Base-by-base conservation (phyloP, 805 yeast species). In the Saccharomycopsis fodiens region DNA sequence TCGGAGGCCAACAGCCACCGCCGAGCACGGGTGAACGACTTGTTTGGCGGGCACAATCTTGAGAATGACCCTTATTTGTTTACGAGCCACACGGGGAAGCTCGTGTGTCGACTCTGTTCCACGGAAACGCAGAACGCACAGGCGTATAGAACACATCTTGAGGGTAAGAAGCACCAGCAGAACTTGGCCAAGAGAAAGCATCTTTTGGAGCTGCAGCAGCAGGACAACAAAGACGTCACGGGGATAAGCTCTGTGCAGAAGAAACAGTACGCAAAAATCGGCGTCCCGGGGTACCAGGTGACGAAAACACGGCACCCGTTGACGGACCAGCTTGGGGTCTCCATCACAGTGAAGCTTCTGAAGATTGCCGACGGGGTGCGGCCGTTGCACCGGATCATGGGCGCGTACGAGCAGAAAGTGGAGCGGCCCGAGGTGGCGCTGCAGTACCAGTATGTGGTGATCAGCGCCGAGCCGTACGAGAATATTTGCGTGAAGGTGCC, bases 391-490 rank as follows among this genome's bases (percentile, higher is more conserved):
- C 67, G 96, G 44, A 63, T 91, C 37, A 82, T 89, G 85, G 77
- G 86, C 34, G 76, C 81, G 25, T 79, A 74, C 56, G 97, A 93
- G 55, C 79, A 80, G 44, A 59, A 66, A 5, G 64, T 69, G 3
- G 76, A 73, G 55, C 76, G 76, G 42, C 66, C 72, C 27, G 40
- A 40, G 8, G 39, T 30, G 5, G 50, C 30, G 7, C 62, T 66
- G 34, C 65, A 68, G 7, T 78, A 59, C 61, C 94, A 84, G 62
- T 89, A 80, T 59, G 55, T 93, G 52, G 79, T 89, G 8, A 64
- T 89, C 0, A 79, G 88, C n/a, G 93, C 82, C 2, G 96, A 87
- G 59, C 97, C 97, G 1, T 93, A 86, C 60, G 91, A 87, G 50
- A 86, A 81, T 48, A 68, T 87, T 7, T 84, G 82, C 1, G 67